These are phyloP conservation scores for Sarcomyxa edulis DNA, from an alignment of 768 basidiomycete genomes.

Conservation along the genomic window DNA sequence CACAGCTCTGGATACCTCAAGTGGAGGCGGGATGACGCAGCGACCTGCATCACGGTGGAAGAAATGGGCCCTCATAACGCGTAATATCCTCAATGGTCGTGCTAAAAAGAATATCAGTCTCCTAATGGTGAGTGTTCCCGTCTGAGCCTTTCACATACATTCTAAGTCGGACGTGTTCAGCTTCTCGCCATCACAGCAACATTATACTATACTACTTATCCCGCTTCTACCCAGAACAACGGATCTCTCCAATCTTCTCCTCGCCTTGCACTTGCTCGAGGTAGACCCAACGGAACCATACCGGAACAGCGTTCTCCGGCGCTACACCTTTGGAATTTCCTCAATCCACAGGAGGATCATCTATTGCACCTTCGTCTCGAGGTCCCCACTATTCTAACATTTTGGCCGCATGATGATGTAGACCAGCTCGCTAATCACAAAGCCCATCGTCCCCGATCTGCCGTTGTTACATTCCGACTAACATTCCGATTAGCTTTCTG, in stretches of 20 bases:
- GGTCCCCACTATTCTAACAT: slow-evolving; percentile 70
- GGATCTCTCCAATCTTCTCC: slow-evolving; percentile 22
- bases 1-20: slow-evolving; percentile 20
- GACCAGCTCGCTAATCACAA: slow-evolving; percentile 10
- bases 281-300: slow-evolving; percentile 20
- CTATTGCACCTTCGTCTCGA: slow-evolving; percentile 78
- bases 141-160: slow-evolving; percentile 8
- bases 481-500: slow-evolving; percentile 60
- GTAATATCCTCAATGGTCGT: slow-evolving; percentile 55
- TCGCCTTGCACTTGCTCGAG: slow-evolving; percentile 26
- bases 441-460: slow-evolving; percentile 24
- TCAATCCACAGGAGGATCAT: slow-evolving; percentile 64
- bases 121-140: slow-evolving; percentile 50
- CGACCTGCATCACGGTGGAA: slow-evolving; percentile 39
- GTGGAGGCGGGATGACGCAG: slow-evolving; percentile 23
- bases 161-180: slow-evolving; percentile 28
- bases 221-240: slow-evolving; percentile 25
- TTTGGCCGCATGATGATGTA: slow-evolving; percentile 35
- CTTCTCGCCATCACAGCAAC: slow-evolving; percentile 73
- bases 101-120: slow-evolving; percentile 77
- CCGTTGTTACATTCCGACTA: slow-evolving; percentile 31
- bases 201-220: slow-evolving; percentile 71
- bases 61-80: slow-evolving; percentile 32
- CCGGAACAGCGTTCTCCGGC: slow-evolving; percentile 38
- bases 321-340: slow-evolving; percentile 67